These are phyloP conservation scores for Neurospora sp. DNA, from an alignment of 495 filamentous ascomycete species.

Conservation along the genomic window DNA sequence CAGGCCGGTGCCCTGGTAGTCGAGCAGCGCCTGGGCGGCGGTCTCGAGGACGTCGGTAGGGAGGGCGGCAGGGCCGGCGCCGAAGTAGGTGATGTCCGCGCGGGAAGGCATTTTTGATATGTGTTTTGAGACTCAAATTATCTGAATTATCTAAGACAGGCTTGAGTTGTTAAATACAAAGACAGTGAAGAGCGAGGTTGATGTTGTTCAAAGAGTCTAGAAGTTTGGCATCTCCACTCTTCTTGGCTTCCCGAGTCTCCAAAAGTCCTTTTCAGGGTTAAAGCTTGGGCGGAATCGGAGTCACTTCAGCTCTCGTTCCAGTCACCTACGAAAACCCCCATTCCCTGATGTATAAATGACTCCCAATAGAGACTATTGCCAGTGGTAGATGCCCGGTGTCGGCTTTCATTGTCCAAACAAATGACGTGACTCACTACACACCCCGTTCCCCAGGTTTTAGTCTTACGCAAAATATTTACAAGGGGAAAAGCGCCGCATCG, in stretches of 20 bases:
- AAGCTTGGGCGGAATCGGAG: slow-evolving; percentile 1
- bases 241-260: not conserved
- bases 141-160: not conserved
- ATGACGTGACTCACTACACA: slow-evolving; percentile 11
- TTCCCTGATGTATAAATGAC: not conserved
- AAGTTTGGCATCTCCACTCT: not conserved
- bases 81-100: slow-evolving; percentile 44
- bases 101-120: slow-evolving; percentile 20
- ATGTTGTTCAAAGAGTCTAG: slow-evolving; percentile 1
- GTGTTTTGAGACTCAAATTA: not conserved
- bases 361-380: not conserved
- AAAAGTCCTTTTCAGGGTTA: slow-evolving; percentile 1
- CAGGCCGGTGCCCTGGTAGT: slow-evolving; percentile 73
- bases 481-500: slow-evolving; percentile 5
- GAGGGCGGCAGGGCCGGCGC: slow-evolving; percentile 75
- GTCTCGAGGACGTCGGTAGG: slow-evolving; percentile 66
- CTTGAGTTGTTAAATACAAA: not conserved
- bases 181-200: not conserved
- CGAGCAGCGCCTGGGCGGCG: slow-evolving; percentile 64
- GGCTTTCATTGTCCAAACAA: not conserved
- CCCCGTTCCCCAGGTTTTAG: slow-evolving; percentile 11
- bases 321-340: not conserved
- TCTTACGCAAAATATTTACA: slow-evolving; percentile 14
- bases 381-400: slow-evolving; percentile 3
- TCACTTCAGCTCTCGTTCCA: not conserved